A percentile compares a stretch with the other conserved stretches of the same genome.
Conservation (phyloP, 495 filamentous ascomycete species). For the Trichoderma erinaceum region DNA sequence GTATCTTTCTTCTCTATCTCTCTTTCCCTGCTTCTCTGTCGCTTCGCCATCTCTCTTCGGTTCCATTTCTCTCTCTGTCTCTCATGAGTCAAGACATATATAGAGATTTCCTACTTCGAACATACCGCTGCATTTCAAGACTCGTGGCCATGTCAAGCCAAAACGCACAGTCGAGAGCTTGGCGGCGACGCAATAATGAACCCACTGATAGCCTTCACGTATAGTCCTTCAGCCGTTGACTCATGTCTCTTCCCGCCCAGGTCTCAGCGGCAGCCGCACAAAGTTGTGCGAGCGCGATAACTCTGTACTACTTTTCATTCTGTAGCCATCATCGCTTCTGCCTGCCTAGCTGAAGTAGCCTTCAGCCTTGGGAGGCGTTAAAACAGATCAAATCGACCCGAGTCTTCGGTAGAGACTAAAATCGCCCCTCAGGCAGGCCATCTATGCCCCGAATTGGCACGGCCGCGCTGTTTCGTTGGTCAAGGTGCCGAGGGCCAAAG, state of each 20-base stretch:
- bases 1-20: background rate
- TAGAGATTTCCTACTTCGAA: background rate
- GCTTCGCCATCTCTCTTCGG: background rate
- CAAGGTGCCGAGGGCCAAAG: constrained; percentile 4
- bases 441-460: constrained; percentile 14
- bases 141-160: constrained; percentile 6
- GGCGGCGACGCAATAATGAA: background rate
- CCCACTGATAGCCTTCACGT: background rate
- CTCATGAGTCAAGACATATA: background rate
- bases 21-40: background rate
- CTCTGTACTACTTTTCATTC: background rate
- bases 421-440: constrained; percentile 11
- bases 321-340: background rate
- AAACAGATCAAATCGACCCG: constrained; percentile 13
- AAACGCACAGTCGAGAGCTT: background rate
- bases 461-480: constrained; percentile 12
- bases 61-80: background rate
- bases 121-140: background rate
- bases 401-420: constrained; percentile 11
- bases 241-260: constrained; percentile 1
- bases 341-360: background rate
- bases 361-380: constrained; percentile 10
- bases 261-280: background rate
- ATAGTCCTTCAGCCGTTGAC: background rate
- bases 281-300: background rate